Base-by-base conservation (phyloP, 2,329 filamentous ascomycete genomes). In the Lasiodiplodia gonubiensis region DNA sequence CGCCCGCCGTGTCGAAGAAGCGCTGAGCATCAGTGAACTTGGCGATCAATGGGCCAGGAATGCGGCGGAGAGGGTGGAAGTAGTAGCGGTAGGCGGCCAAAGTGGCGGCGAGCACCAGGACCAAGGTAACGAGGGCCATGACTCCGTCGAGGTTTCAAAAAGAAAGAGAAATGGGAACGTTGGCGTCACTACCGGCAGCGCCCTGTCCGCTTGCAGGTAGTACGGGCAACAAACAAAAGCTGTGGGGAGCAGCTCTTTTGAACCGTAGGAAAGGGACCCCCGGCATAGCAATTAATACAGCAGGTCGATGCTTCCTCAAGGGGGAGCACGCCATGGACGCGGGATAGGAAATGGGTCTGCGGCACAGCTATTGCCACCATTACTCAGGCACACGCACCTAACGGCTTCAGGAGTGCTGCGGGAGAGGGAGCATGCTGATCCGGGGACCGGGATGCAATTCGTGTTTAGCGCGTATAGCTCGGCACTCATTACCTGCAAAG, bases 21-120 rank as follows among this genome's bases (percentile, higher is more conserved):
- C 76, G 72, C 75, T 75, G 78, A 35, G 74, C 57, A 66, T 78
- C 68, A 3, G 75, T 73, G 68, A 78, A 77, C 52, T 74, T 75
- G 48, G 76, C 75, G 11, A 76, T 42, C 60, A 75, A 72, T 0
- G 77, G 77, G 4, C 77, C 76, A 6, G 76, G 76, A 8, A 78
- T 70, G 48, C 61, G 61, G 48, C 61, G 48, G 3, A 64, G 61
- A 10, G 61, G 61, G 25, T 63, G 59, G 11, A 63, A 63, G 39
- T 23, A 51, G 59, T 63, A 63, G 30, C 59, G 59, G 25, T 46
- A 63, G 4, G 46, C 42, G 11, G 46, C 59, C 12, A 63, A 27
- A 21, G 42, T 63, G 59, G 30, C 59, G 46, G 25, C 46, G 42
- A 63, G 59, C 16, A 63, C 59, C 59, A 63, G 59, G n/a, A 51